These are phyloP conservation scores for Trichoderma harzianum DNA, from an alignment of 2,329 filamentous ascomycete species.

Conservation along the genomic window DNA sequence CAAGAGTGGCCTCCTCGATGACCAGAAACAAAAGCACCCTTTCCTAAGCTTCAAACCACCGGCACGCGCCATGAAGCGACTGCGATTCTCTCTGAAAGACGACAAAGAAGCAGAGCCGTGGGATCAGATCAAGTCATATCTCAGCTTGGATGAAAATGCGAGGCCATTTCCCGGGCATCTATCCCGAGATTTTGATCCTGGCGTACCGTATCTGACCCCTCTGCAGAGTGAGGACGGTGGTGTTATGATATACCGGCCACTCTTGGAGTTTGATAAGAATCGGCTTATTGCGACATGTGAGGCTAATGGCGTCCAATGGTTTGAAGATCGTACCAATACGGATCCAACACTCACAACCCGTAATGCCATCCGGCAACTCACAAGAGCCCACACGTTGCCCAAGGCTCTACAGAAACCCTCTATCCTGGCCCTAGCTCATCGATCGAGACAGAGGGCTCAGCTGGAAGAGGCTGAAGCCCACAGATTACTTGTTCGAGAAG, in stretches of 20 bases:
- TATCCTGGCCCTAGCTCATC: conserved; percentile 58
- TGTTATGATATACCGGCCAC: conserved; percentile 63
- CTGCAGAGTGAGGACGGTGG: conserved; percentile 60
- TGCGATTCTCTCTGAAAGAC: conserved; percentile 31
- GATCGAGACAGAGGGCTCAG: conserved; percentile 44
- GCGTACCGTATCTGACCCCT: conserved; percentile 34
- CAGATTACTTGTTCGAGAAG: conserved; percentile 48
- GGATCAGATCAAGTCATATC: conserved; percentile 18
- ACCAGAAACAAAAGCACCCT: conserved; percentile 37
- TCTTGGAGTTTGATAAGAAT: conserved; percentile 68
- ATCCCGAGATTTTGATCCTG: conserved; percentile 20
- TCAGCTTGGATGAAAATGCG: conserved; percentile 25
- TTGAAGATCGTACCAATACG: conserved; percentile 79
- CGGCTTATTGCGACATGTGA: conserved; percentile 73
- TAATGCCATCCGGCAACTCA: conserved; percentile 74
- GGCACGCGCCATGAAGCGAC: conserved; percentile 28
- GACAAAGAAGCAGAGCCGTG: conserved; percentile 26
- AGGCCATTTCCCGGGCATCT: conserved; percentile 29
- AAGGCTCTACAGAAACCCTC: conserved; percentile 62
- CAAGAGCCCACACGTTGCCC: conserved; percentile 59
- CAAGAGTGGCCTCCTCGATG: conserved; percentile 57
- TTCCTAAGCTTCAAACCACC: conserved; percentile 38
- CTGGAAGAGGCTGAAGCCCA: conserved; percentile 52
- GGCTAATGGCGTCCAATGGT: conserved; percentile 66
- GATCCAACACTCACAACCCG: conserved; percentile 73